Evolutionary conservation across 768 basidiomycete genomes (phyloP).

Genomic region (Tylopilus rubrobrunneus): DNA sequence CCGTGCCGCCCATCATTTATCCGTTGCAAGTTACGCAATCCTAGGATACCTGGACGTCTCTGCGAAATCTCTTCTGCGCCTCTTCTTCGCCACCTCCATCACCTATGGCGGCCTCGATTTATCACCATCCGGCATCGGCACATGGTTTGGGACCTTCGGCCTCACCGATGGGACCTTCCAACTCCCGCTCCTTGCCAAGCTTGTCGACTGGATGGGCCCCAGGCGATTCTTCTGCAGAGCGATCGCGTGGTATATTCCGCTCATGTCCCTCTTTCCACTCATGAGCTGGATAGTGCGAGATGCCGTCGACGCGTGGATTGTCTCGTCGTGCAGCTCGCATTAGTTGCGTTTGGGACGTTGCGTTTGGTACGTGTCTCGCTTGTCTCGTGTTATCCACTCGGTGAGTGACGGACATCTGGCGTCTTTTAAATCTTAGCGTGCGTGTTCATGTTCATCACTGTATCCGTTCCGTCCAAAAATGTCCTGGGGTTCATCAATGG

Average conservation of each 20-base stretch:
- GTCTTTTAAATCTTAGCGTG: conserved; percentile 37
- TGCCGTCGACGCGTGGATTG: conserved; percentile 41
- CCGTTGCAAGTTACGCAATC: no score
- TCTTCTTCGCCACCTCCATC: conserved; percentile 37
- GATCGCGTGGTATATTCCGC: conserved; percentile 17
- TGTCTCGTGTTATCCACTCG: no score
- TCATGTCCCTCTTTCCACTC: conserved; percentile 28
- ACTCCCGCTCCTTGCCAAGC: conserved; percentile 36
- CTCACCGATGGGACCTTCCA: conserved; percentile 38
- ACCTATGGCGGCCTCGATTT: conserved; percentile 37
- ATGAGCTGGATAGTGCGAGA: conserved; percentile 38
- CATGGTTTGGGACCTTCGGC: conserved; percentile 34
- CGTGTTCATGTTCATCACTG: conserved; percentile 63
- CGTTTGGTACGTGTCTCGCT: no score
- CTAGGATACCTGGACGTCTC: no score
- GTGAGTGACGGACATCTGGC: background rate
- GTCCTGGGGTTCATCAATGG: conserved; percentile 65
- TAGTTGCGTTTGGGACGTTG: conserved; percentile 11
- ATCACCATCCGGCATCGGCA: conserved; percentile 36
- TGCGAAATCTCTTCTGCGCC: no score
- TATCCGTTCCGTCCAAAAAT: conserved; percentile 50
- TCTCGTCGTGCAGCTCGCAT: no score
- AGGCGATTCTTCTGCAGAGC: conserved; percentile 29
- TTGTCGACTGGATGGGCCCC: conserved; percentile 35
- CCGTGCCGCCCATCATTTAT: no score